These are phyloP conservation scores for Solanum neorickii DNA, from an alignment of 257 asterid genomes.

Conservation along the genomic window DNA sequence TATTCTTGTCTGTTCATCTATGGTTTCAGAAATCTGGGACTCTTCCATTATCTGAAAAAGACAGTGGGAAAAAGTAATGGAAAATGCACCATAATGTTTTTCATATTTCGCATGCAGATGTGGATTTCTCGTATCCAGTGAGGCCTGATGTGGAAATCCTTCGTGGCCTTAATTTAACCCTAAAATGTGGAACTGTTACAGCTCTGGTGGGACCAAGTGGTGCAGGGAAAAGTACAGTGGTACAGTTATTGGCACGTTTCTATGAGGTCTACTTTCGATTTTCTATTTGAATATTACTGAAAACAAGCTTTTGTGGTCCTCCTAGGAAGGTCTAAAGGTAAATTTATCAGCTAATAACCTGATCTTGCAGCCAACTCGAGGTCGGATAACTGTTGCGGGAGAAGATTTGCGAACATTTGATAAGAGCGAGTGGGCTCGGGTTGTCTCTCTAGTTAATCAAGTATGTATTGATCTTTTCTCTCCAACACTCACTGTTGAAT, in stretches of 20 bases:
- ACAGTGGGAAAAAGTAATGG: not conserved
- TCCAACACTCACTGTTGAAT: not conserved
- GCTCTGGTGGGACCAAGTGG: constrained; percentile 98
- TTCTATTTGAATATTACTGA: not conserved
- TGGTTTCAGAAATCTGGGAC: not conserved
- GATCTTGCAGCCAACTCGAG: constrained; percentile 72
- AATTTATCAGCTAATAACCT: not conserved
- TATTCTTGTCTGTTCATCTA: not conserved
- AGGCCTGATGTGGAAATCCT: constrained; percentile 89
- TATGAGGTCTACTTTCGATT: constrained; percentile 51
- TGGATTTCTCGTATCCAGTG: constrained; percentile 82
- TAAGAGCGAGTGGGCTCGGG: constrained; percentile 95
- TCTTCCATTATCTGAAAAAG: not conserved
- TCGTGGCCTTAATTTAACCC: constrained; percentile 61
- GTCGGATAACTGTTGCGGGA: constrained; percentile 88
- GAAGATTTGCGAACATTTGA: constrained; percentile 91
- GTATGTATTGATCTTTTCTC: constrained; percentile 28
- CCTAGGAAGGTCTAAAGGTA: not conserved
- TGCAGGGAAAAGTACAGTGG: constrained; percentile 94
- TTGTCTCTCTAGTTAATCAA: constrained; percentile 85
- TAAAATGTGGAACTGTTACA: constrained; percentile 77
- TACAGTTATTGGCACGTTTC: constrained; percentile 89
- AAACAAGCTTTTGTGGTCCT: constrained; percentile 1
- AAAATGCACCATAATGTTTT: not conserved
- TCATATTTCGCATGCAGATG: constrained; percentile 35